phyloP scores from a whole-genome alignment of 2,329 filamentous ascomycete genomes.

The Davidsoniella neocaledoniae region DNA sequence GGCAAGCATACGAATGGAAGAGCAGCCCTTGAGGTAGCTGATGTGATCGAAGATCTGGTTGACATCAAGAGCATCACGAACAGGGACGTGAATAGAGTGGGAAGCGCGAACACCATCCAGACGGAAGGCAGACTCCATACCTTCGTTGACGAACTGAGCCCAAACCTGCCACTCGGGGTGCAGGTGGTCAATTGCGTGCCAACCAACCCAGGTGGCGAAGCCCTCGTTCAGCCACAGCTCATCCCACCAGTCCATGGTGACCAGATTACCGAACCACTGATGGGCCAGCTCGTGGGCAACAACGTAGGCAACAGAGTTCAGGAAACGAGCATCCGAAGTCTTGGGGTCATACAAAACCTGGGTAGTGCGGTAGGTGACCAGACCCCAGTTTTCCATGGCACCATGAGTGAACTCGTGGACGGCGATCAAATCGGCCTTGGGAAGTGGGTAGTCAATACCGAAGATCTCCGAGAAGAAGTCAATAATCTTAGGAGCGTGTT shows the following conservation, averaged over 20 bases:
- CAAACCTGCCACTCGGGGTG: constrained; percentile 97
- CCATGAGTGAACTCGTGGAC: constrained; percentile 82
- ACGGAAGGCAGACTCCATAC: constrained; percentile 77
- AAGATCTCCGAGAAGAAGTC: constrained; percentile 96
- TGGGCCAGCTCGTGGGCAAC: constrained; percentile 96
- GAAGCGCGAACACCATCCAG: constrained; percentile 82
- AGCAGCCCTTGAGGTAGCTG: constrained; percentile 91
- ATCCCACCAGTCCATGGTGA: constrained; percentile 96
- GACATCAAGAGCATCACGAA: constrained; percentile 83
- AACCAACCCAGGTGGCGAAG: constrained; percentile 96
- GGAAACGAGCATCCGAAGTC: constrained; percentile 76
- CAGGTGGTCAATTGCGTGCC: constrained; percentile 78
- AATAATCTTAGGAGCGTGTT: constrained; percentile 83
- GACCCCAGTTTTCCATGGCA: constrained; percentile 92
- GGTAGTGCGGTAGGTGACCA: constrained; percentile 91
- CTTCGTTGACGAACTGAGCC: constrained; percentile 93
- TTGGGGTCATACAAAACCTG: constrained; percentile 92
- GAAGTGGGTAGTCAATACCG: constrained; percentile 79
- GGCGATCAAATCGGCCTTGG: constrained; percentile 78
- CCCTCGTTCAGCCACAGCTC: constrained; percentile 91
- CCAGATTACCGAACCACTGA: constrained; percentile 90
- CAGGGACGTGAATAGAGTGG: constrained; percentile 90
- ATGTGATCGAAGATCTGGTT: constrained; percentile 98
- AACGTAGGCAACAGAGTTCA: constrained; percentile 88
- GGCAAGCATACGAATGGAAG: constrained; percentile 90